Evolutionary conservation across 139 green algal species (phyloP).

Genomic region (Chlamydomonas eustigma): DNA sequence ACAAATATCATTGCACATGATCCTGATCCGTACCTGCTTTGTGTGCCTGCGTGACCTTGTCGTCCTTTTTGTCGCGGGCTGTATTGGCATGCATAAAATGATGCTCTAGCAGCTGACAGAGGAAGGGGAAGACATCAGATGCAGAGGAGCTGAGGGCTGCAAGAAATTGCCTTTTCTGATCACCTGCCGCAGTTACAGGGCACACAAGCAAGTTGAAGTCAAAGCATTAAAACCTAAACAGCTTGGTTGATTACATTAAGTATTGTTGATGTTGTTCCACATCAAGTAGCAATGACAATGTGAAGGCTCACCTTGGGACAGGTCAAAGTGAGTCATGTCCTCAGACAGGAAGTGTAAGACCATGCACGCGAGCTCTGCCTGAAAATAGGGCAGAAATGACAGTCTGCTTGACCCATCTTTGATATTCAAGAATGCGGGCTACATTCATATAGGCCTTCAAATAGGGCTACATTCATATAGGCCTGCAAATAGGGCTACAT

Average conservation of each 20-base stretch:
- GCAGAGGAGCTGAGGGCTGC: conserved; percentile 47
- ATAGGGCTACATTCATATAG: no score
- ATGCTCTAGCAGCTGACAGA: conserved; percentile 48
- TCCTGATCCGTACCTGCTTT: conserved; percentile 39
- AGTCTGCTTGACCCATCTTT: not conserved
- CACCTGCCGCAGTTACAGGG: conserved; percentile 19
- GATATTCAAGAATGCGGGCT: not conserved
- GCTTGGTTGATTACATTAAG: no score
- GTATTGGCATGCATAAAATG: conserved; percentile 36
- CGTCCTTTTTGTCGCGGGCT: conserved; percentile 21
- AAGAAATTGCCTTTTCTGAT: conserved; percentile 59
- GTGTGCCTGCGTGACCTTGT: conserved; percentile 29
- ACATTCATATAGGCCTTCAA: no score
- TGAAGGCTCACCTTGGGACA: conserved; percentile 6
- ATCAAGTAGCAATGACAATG: not conserved
- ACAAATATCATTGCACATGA: no score
- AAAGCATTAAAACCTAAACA: no score
- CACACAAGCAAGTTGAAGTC: not conserved
- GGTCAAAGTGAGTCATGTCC: conserved; percentile 67
- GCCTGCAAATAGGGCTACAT: no score
- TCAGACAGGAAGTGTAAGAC: conserved; percentile 73
- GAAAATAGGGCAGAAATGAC: not conserved
- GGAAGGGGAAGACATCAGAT: conserved; percentile 54
- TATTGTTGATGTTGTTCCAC: no score
- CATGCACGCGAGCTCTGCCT: conserved; percentile 58